These are phyloP conservation scores for Mariannaea sp. DNA, from an alignment of 2,329 filamentous ascomycete species.

Conservation along the genomic window DNA sequence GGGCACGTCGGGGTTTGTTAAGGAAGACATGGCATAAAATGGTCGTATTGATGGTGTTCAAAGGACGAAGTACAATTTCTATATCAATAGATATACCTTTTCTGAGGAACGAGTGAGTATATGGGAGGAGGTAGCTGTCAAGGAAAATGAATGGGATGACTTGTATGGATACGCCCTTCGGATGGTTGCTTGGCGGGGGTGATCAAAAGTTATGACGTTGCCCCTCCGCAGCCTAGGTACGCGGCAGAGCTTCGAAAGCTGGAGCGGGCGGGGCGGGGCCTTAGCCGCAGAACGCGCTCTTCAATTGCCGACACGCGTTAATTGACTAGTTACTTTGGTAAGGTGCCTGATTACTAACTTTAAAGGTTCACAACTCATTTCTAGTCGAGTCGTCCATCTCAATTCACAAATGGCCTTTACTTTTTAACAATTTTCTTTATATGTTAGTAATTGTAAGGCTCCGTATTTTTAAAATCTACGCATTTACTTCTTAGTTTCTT, in stretches of 20 bases:
- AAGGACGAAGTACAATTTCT: background rate
- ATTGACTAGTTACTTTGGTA: background rate
- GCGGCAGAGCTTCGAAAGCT: background rate
- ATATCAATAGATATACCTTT: background rate
- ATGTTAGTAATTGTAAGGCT: too few species aligned
- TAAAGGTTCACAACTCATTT: background rate
- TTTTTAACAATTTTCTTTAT: too few species aligned
- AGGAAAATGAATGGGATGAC: too few species aligned
- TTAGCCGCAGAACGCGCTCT: too few species aligned
- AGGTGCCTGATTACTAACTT: too few species aligned
- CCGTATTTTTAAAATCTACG: too few species aligned
- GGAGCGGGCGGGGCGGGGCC: too few species aligned
- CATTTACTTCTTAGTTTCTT: too few species aligned
- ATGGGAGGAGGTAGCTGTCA: too few species aligned
- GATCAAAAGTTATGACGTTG: background rate
- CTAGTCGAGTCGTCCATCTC: too few species aligned
- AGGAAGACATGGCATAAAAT: slow-evolving; percentile 38
- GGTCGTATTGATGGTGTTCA: background rate
- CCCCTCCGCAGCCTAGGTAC: background rate
- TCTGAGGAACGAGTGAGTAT: too few species aligned
- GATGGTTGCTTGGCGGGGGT: background rate
- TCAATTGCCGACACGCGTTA: background rate
- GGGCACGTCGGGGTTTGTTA: slow-evolving; percentile 48
- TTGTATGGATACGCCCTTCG: background rate
- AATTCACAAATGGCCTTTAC: too few species aligned